Percentiles rank a stretch among this genome's conserved stretches.
Evolutionary conservation across 2,329 filamentous ascomycete genomes (phyloP).

Genomic region (Colletotrichum tanaceti): DNA sequence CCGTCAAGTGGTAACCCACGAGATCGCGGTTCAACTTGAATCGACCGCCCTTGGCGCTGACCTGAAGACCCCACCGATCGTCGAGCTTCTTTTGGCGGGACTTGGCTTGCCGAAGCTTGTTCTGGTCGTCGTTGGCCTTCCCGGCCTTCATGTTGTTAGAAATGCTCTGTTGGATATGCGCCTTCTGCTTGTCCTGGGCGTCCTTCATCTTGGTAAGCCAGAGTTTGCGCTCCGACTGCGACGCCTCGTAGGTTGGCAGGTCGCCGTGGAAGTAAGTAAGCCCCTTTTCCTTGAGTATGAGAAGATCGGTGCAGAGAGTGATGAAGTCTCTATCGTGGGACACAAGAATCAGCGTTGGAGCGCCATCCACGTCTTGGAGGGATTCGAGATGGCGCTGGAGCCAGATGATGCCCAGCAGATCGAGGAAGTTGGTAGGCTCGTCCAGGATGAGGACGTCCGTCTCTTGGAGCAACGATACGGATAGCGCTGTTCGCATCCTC

Average conservation of each 20-base stretch:
- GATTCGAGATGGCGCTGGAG: conserved; percentile 77
- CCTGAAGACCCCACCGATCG: conserved; percentile 81
- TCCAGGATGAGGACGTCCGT: conserved; percentile 85
- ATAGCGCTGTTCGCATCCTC: conserved; percentile 76
- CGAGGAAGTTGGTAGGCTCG: conserved; percentile 89
- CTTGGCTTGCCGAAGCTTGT: conserved; percentile 87
- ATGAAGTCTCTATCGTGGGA: conserved; percentile 88
- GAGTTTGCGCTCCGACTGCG: conserved; percentile 74
- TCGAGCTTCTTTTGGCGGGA: conserved; percentile 87
- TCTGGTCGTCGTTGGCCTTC: conserved; percentile 82
- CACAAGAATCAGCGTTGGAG: conserved; percentile 79
- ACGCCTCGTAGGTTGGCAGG: conserved; percentile 76
- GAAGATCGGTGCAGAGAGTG: conserved; percentile 79
- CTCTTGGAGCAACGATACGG: conserved; percentile 75
- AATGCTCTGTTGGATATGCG: conserved; percentile 84
- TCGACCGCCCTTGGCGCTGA: conserved; percentile 75
- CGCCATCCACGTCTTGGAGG: conserved; percentile 62
- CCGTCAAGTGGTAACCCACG: conserved; percentile 68
- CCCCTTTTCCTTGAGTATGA: conserved; percentile 78
- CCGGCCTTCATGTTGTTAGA: conserved; percentile 79
- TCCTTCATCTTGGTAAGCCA: conserved; percentile 82
- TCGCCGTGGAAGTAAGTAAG: conserved; percentile 82
- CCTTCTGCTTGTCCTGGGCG: conserved; percentile 82
- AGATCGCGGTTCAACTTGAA: conserved; percentile 87
- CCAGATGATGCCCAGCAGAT: conserved; percentile 87